Evolutionary conservation across 2,329 filamentous ascomycete species (phyloP), one percentile per base, ranked within the genome.

Genomic region (Apiospora sp.): DNA sequence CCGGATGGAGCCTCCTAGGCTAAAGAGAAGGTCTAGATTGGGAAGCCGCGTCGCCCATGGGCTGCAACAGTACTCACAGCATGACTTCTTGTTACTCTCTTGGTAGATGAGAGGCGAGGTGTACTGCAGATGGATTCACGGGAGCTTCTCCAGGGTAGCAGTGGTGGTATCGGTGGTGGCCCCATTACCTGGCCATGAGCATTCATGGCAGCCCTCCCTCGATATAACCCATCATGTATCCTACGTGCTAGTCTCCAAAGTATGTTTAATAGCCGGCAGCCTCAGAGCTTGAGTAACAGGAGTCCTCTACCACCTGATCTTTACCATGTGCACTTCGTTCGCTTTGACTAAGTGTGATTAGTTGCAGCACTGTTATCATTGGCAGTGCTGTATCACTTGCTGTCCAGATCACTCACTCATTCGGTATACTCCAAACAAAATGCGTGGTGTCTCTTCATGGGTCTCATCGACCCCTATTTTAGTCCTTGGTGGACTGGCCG

Each of bases 1-100:
- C 22, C 58, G 34, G n/a, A n/a, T 64, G 5, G 19, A 64, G 58
- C 34, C 58, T 64, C 41, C 19, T 41, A 64, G 58, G 58, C 58
- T 64, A 64, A 64, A 64, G 34, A 41, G 30, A 41, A 14, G 19
- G 24, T 41, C 58, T 64, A 41, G 34, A 64, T 64, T 41, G 30
- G 34, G 58, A 64, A 64, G 30, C 34, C 58, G 34, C 34, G 13
- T 64, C 58, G 34, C 58, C 58, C 37, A 5, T 37, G 19, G 3
- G 34, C 10, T 41, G 19, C n/a, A 19, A 2, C 58, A 12, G 13
- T 4, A 64, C 14, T 41, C 54, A 22, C 34, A n/a, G 30, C 34
- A 41, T 41, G 58, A 6, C 58, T 19, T 34, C 16, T 64, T 34
- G 34, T 34, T n/a, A 4, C 16, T n/a, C 58, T 41, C 34, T n/a